These are phyloP conservation scores for Poa pratensis DNA, from an alignment of 176 grass and related monocot species.

Conservation along the genomic window DNA sequence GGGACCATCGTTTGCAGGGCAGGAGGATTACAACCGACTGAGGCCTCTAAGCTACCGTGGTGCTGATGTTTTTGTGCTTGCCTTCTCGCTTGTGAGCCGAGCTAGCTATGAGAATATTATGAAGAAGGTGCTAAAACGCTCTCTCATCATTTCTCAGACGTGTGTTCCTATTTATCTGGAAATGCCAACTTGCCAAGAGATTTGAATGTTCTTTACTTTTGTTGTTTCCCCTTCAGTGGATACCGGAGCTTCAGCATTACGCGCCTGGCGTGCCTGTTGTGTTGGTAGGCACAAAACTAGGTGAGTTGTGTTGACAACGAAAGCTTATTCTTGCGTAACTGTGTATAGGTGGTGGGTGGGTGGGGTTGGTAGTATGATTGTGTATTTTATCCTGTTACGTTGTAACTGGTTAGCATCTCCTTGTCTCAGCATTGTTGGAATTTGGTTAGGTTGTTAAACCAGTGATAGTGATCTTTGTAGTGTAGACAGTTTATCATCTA, in stretches of 20 bases:
- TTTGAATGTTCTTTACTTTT: conserved; percentile 30
- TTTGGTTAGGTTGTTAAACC: conserved; percentile 32
- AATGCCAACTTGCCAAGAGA: background rate
- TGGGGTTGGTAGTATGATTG: conserved; percentile 19
- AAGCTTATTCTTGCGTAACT: conserved; percentile 38
- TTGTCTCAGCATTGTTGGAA: conserved; percentile 39
- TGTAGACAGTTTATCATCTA: conserved; percentile 13
- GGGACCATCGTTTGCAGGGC: conserved; percentile 53
- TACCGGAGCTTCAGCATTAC: conserved; percentile 98
- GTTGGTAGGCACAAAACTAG: conserved; percentile 95
- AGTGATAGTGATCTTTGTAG: conserved; percentile 11
- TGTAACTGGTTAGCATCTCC: conserved; percentile 41
- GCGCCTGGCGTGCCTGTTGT: conserved; percentile 92
- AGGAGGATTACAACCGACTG: conserved; percentile 97
- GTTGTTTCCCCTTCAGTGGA: conserved; percentile 72
- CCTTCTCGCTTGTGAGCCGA: conserved; percentile 96
- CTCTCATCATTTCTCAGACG: background rate
- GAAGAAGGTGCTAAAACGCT: conserved; percentile 71
- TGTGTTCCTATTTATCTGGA: conserved; percentile 20
- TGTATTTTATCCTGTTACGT: conserved; percentile 11
- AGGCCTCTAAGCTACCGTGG: conserved; percentile 97
- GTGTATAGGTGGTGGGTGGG: conserved; percentile 12
- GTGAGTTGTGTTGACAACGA: conserved; percentile 59
- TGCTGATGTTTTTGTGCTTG: conserved; percentile 95
- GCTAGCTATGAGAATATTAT: conserved; percentile 99